Base-by-base conservation (phyloP, 78 protist species). In the Blattamonas nauphoetae region DNA sequence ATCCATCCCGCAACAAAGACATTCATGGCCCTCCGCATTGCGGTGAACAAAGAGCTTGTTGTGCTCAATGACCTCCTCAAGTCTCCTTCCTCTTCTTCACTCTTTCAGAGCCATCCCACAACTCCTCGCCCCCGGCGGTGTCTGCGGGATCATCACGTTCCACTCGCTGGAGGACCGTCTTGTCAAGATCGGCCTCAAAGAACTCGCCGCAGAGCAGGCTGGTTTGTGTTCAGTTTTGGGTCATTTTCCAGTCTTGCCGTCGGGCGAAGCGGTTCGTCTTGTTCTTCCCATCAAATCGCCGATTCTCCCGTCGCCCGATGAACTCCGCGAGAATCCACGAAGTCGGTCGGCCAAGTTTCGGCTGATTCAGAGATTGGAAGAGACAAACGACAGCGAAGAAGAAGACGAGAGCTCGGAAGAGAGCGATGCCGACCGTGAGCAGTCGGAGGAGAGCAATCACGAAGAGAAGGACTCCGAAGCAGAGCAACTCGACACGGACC, bases 281-380 rank as follows among this genome's bases (percentile, higher is more conserved):
- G n/a, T n/a, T n/a, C n/a, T 21, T 21, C 42, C 6, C 83, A 79
- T 11, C 41, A 4, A 11, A 6, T 6, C 6, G 33, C 83, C 83
- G 83, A 6, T 79, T 21, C 32, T 79, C 42, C 43, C 83, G 83
- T 6, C 6, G 29, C 6, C 4, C 29, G 41, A 21, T 4, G 83
- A 79, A 11, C 43, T 79, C 41, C 32, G 42, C 33, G 6, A 6
- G 41, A 79, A 79, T 21, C 83, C 83, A 5, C 83, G 83, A 4
- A 79, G 83, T 11, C 83, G 83, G 45, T 79, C 83, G 33, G 83
- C 83, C 83, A 79, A 79, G 6, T 21, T 79, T 4, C 33, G 83
- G 32, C 42, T 21, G 43, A 79, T 79, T 11, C 33, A 11, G 41
- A 79, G 6, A 21, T 32, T 29, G 21, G 71, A 55, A 55, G 71